Percentiles rank a stretch among this genome's conserved stretches.
Evolutionary conservation across 2,329 filamentous ascomycete genomes (phyloP).

Genomic region (Nigrospora oryzae): DNA sequence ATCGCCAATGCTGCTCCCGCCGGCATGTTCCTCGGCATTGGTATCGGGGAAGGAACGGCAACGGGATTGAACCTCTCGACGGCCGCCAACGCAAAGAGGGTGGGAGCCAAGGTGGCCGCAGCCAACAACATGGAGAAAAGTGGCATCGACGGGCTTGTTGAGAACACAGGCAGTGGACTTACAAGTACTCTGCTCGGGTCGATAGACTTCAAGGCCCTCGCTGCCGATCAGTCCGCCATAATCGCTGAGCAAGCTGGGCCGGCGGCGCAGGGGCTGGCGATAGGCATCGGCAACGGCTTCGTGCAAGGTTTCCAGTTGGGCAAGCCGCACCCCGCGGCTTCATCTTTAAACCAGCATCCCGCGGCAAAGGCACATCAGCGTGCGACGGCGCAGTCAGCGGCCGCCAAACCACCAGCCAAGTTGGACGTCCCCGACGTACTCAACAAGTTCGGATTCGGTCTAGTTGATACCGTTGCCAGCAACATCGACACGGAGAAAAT

Average conservation of each 20-base stretch:
- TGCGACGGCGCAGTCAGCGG: too few species aligned
- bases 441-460: slow-evolving; percentile 18
- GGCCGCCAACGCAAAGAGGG: slow-evolving; percentile 6
- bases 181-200: slow-evolving; percentile 17
- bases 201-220: slow-evolving; percentile 9
- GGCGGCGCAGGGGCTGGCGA: slow-evolving; percentile 6
- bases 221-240: background rate
- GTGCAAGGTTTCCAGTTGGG: slow-evolving; percentile 7
- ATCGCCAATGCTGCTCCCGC: slow-evolving; percentile 8
- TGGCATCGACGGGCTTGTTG: slow-evolving; percentile 19
- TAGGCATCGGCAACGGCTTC: slow-evolving; percentile 9
- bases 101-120: slow-evolving; percentile 9
- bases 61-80: slow-evolving; percentile 12
- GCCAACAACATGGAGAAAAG: slow-evolving; percentile 18
- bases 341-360: too few species aligned
- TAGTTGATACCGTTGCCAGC: slow-evolving; percentile 14
- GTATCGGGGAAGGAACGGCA: slow-evolving; percentile 12
- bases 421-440: slow-evolving; percentile 6
- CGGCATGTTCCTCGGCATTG: slow-evolving; percentile 13
- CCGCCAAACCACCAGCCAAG: too few species aligned
- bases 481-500: slow-evolving; percentile 12
- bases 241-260: slow-evolving; percentile 3
- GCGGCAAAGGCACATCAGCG: too few species aligned
- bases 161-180: slow-evolving; percentile 19
- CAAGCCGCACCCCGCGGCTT: background rate